A percentile compares a stretch with the other conserved stretches of the same genome.
Conservation (phyloP, 345 rosid genomes). For the Melaleuca quinquenervia region DNA sequence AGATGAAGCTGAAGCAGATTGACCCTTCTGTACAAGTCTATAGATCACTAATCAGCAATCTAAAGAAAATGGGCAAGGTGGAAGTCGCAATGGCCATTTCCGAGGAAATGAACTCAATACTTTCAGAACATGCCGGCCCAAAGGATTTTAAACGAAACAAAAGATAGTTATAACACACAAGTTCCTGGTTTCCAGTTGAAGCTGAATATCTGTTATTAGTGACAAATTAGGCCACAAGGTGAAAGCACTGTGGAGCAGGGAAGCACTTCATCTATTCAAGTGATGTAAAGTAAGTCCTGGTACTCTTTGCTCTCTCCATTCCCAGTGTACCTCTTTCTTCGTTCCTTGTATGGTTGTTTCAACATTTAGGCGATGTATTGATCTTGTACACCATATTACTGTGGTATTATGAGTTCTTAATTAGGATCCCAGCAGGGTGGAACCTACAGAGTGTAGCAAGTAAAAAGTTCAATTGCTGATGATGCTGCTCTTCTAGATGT, state of each 20-base stretch:
- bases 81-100: conserved; percentile 32
- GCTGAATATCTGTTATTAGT: background rate
- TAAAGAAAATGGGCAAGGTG: conserved; percentile 40
- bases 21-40: conserved; percentile 58
- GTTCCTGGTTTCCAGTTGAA: background rate
- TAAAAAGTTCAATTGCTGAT: background rate
- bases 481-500: background rate
- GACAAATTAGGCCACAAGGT: background rate
- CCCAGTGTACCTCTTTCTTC: background rate
- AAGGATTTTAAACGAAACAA: conserved; percentile 47
- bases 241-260: background rate
- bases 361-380: background rate
- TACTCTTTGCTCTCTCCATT: background rate
- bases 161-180: conserved; percentile 3
- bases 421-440: background rate
- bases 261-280: background rate
- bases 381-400: background rate
- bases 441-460: background rate
- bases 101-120: conserved; percentile 56
- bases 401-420: background rate
- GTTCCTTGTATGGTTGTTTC: background rate
- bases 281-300: background rate
- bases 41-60: conserved; percentile 31
- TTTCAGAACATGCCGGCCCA: conserved; percentile 44
- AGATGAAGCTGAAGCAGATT: conserved; percentile 58